A percentile compares a stretch with the other conserved stretches of the same genome.
phyloP scores from a whole-genome alignment of 495 filamentous ascomycete genomes.

The Hypoxylon intermedium region DNA sequence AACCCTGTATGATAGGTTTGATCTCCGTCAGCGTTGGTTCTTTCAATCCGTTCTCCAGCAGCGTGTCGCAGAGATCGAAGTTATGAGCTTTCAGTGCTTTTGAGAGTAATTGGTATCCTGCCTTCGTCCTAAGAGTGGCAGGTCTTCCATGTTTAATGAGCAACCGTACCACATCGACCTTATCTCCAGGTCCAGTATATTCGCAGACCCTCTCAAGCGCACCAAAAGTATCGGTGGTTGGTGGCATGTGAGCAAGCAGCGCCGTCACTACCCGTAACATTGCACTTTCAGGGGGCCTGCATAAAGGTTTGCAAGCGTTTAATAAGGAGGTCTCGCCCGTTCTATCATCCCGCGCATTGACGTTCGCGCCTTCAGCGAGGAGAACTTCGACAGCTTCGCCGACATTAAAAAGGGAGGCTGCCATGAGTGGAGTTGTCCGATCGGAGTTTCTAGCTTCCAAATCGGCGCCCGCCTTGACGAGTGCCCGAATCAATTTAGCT shows the following conservation, averaged over 20 bases:
- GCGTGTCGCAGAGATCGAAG: constrained; percentile 31
- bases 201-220: constrained; percentile 12
- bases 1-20: background rate
- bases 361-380: constrained; percentile 28
- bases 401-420: constrained; percentile 9
- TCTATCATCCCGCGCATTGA: constrained; percentile 37
- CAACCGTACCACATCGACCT: constrained; percentile 37
- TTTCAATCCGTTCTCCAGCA: constrained; percentile 35
- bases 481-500: constrained; percentile 20
- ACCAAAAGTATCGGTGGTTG: constrained; percentile 2
- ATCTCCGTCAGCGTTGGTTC: constrained; percentile 1
- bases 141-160: constrained; percentile 27
- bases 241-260: constrained; percentile 23
- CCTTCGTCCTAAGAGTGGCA: constrained; percentile 19
- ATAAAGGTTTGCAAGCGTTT: constrained; percentile 29
- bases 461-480: constrained; percentile 20
- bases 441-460: constrained; percentile 13
- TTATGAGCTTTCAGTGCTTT: constrained; percentile 21
- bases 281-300: constrained; percentile 22
- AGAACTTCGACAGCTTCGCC: constrained; percentile 39
- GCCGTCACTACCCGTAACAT: constrained; percentile 9
- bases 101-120: constrained; percentile 18
- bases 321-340: constrained; percentile 44
- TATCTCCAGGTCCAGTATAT: constrained; percentile 24
- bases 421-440: constrained; percentile 23